Conservation (phyloP, 805 yeast species). For the Nakazawaea pomicola region DNA sequence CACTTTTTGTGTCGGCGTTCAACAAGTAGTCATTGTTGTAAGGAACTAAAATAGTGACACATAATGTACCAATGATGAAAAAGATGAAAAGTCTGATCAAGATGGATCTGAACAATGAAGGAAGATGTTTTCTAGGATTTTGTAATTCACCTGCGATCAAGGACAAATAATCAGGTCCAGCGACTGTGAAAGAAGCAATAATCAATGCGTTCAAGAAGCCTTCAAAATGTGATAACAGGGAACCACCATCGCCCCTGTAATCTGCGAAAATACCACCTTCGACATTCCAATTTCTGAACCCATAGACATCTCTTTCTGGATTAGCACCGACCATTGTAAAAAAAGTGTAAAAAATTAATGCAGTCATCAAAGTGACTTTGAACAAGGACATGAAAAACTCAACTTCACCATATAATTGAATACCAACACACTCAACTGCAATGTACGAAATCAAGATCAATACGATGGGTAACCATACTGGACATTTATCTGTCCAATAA, state of each 20-base stretch:
- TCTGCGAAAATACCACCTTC: constrained; percentile 33
- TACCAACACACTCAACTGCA: constrained; percentile 62
- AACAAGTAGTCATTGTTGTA: constrained; percentile 34
- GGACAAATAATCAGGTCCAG: constrained; percentile 48
- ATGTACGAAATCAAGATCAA: constrained; percentile 59
- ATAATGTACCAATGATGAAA: constrained; percentile 43
- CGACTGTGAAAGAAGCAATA: constrained; percentile 70
- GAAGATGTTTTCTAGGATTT: constrained; percentile 40
- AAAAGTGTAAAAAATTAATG: constrained; percentile 32
- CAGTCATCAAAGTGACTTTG: constrained; percentile 33
- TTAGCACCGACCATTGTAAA: constrained; percentile 81
- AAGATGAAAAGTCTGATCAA: constrained; percentile 36
- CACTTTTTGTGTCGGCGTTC: constrained; percentile 33
- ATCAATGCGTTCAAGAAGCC: constrained; percentile 55
- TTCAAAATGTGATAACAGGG: constrained; percentile 57
- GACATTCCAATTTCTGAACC: constrained; percentile 51
- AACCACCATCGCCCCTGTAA: constrained; percentile 31
- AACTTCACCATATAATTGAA: constrained; percentile 50
- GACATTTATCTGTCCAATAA: constrained; percentile 69
- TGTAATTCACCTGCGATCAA: constrained; percentile 42
- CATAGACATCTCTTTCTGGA: constrained; percentile 59
- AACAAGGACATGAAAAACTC: constrained; percentile 36
- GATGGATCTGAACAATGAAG: constrained; percentile 42
- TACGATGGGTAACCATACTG: constrained; percentile 60
- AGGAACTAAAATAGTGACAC: constrained; percentile 40